phyloP scores from a whole-genome alignment of 768 basidiomycete genomes.

The Tulasnella sp. region DNA sequence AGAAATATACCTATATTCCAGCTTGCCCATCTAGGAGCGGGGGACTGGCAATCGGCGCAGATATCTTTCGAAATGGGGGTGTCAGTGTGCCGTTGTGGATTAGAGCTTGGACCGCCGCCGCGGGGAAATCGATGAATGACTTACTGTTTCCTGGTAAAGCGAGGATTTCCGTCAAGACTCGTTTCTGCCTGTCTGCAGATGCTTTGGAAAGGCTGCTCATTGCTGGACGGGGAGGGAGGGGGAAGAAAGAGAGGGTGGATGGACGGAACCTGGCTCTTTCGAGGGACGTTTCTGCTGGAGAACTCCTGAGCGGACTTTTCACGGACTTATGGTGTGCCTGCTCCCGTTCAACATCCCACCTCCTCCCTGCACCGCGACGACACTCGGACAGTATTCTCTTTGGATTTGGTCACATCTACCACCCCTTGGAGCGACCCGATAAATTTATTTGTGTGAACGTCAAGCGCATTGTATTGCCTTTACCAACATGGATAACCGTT shows the following conservation, averaged over 20 bases:
- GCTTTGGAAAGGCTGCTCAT: slow-evolving; percentile 18
- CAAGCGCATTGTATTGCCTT: no score
- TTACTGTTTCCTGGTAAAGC: slow-evolving; percentile 76
- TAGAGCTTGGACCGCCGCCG: neutral
- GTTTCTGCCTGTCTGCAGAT: slow-evolving; percentile 57
- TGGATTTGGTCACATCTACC: no score
- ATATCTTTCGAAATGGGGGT: slow-evolving; percentile 59
- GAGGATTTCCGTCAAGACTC: slow-evolving; percentile 62
- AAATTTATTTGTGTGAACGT: no score
- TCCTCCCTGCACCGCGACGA: neutral
- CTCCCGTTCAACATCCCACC: neutral
- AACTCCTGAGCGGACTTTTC: slow-evolving; percentile 3
- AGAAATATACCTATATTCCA: slow-evolving; percentile 85
- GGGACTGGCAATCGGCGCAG: slow-evolving; percentile 90
- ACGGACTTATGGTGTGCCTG: neutral
- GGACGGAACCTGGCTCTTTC: neutral
- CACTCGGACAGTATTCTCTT: no score
- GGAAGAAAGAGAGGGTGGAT: neutral
- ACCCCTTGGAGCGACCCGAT: no score
- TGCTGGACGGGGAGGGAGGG: neutral
- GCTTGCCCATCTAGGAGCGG: slow-evolving; percentile 84
- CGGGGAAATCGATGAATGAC: slow-evolving; percentile 38
- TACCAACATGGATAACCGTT: no score
- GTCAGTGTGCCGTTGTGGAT: neutral
- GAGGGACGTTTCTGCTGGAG: neutral